Evolutionary conservation across 2,329 filamentous ascomycete genomes (phyloP).

Genomic region (Colletotrichum eleusines): DNA sequence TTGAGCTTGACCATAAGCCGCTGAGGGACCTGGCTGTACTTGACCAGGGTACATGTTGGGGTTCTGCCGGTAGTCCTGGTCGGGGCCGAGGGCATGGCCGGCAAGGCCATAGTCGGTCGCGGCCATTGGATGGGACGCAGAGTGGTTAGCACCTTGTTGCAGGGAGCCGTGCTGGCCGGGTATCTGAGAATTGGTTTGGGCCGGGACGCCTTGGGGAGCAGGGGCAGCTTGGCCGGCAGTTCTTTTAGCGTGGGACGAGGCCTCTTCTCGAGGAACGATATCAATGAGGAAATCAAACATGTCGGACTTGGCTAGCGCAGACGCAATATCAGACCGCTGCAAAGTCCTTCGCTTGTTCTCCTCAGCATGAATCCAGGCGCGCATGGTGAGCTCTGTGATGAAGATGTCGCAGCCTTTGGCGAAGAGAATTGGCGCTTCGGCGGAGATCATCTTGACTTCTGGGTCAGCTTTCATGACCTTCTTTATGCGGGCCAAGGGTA

Average conservation of each 20-base stretch:
- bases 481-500: conserved; percentile 98
- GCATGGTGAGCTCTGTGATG: conserved; percentile 98
- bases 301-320: conserved; percentile 94
- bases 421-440: conserved; percentile 96
- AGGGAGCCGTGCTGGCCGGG: conserved; percentile 63
- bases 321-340: conserved; percentile 96
- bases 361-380: conserved; percentile 98
- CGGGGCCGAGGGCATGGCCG: conserved; percentile 72
- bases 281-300: conserved; percentile 99
- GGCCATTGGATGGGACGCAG: conserved; percentile 66
- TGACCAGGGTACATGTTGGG: conserved; percentile 85
- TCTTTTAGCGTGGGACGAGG: conserved; percentile 85
- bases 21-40: conserved; percentile 78
- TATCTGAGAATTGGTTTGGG: conserved; percentile 60
- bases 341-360: conserved; percentile 98
- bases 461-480: conserved; percentile 99
- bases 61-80: conserved; percentile 84
- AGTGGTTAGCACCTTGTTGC: conserved; percentile 68
- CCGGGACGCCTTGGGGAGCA: conserved; percentile 51
- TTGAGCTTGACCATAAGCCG: conserved; percentile 81
- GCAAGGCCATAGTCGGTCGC: conserved; percentile 72
- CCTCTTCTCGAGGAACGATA: conserved; percentile 96
- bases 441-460: conserved; percentile 99
- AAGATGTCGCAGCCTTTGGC: conserved; percentile 99
- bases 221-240: conserved; percentile 65